These are phyloP conservation scores for Seiridium unicorne DNA, from an alignment of 2,329 filamentous ascomycete genomes.

Conservation along the genomic window DNA sequence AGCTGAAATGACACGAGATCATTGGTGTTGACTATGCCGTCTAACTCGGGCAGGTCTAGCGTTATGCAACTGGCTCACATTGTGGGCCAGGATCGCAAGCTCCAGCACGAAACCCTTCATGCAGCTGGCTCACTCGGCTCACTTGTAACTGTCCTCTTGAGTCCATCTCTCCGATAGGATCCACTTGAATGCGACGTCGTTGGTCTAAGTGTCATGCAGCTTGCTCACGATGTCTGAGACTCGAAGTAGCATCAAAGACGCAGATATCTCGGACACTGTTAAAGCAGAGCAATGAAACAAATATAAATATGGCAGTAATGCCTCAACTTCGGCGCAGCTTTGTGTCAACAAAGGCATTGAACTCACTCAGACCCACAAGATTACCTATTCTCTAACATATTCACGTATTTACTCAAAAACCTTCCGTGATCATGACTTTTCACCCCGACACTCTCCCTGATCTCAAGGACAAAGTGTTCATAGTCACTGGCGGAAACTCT, in stretches of 20 bases:
- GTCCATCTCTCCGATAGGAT: conserved; percentile 7
- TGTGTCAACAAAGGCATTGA: conserved; percentile 11
- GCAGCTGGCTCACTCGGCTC: conserved; percentile 23
- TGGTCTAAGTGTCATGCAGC: conserved; percentile 16
- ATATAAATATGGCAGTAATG: conserved; percentile 19
- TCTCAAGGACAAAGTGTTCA: conserved; percentile 39
- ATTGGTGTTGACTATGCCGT: neutral
- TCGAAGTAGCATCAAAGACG: conserved; percentile 13
- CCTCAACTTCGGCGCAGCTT: conserved; percentile 13
- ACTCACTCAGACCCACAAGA: neutral
- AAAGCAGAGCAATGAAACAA: conserved; percentile 12
- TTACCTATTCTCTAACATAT: neutral
- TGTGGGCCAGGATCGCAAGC: conserved; percentile 1
- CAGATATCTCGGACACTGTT: conserved; percentile 15
- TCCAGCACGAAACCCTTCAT: conserved; percentile 14
- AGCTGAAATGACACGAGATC: neutral
- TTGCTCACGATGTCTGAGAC: conserved; percentile 21
- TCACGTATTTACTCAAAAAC: conserved; percentile 6
- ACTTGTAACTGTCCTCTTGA: conserved; percentile 14
- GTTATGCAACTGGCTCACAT: conserved; percentile 34
- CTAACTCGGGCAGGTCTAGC: conserved; percentile 20
- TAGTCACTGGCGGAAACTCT: conserved; percentile 44
- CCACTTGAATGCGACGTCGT: conserved; percentile 1
- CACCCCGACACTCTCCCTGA: conserved; percentile 38
- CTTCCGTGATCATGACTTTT: conserved; percentile 31